A percentile compares a stretch with the other conserved stretches of the same genome.
Evolutionary conservation across 106 monocot genomes (phyloP).

Genomic region (Amphibolis antarctica): DNA sequence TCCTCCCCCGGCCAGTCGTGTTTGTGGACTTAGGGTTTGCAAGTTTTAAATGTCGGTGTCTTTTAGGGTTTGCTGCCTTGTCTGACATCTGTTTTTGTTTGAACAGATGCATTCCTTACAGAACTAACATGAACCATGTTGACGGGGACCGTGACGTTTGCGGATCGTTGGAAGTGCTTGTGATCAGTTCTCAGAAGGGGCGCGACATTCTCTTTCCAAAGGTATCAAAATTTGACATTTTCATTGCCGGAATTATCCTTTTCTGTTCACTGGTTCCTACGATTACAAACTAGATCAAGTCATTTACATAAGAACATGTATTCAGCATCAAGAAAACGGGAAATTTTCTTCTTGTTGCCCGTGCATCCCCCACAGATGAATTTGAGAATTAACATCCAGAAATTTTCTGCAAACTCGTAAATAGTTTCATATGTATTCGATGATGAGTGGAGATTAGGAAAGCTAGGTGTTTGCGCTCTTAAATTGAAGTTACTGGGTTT

Average conservation of each 20-base stretch:
- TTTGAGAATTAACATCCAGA: too few species aligned
- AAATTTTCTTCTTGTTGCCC: too few species aligned
- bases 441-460: neutral
- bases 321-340: too few species aligned
- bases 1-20: too few species aligned
- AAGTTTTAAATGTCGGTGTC: neutral
- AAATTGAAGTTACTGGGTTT: neutral
- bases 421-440: neutral
- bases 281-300: neutral
- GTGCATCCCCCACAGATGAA: too few species aligned
- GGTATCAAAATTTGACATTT: conserved; percentile 22
- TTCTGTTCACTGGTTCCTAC: neutral
- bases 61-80: neutral
- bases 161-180: conserved; percentile 42
- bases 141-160: neutral
- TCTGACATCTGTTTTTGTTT: neutral
- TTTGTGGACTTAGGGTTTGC: too few species aligned
- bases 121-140: conserved; percentile 9
- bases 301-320: too few species aligned
- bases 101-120: conserved; percentile 66
- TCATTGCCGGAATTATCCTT: neutral
- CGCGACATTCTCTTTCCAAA: conserved; percentile 58
- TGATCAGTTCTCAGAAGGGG: conserved; percentile 64
- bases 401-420: too few species aligned
- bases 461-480: neutral